phyloP scores from a whole-genome alignment of 352 stramenopile species.

The Globisporangium spiculum region DNA sequence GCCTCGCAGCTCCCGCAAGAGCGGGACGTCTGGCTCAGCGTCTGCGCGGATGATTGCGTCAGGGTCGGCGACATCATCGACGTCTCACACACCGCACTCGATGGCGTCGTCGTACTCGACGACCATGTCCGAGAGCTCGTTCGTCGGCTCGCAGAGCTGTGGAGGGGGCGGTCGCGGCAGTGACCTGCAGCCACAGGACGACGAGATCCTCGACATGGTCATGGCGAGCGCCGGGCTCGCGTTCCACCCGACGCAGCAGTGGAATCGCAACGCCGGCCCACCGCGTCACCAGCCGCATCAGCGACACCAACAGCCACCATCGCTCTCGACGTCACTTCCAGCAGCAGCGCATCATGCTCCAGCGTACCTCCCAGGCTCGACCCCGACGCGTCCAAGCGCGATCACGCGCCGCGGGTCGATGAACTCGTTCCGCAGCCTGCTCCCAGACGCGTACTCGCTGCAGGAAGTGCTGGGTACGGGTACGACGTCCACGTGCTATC shows the following conservation, averaged over 20 bases:
- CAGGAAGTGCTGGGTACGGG: conserved; percentile 62
- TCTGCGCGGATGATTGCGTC: background rate
- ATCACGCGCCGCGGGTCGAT: conserved; percentile 16
- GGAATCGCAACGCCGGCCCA: background rate
- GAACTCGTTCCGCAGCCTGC: conserved; percentile 34
- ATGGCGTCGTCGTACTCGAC: conserved; percentile 21
- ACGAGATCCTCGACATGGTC: conserved; percentile 30
- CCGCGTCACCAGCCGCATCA: background rate
- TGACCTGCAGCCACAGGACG: conserved; percentile 21
- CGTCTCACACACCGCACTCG: conserved; percentile 9
- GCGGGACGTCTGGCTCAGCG: background rate
- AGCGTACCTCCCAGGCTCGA: background rate
- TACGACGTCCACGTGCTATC: conserved; percentile 74
- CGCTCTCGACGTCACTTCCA: conserved; percentile 8
- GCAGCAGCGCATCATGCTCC: background rate
- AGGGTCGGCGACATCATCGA: background rate
- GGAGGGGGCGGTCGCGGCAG: no score
- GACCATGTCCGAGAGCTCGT: conserved; percentile 47
- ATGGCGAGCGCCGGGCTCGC: conserved; percentile 22
- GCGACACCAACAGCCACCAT: background rate
- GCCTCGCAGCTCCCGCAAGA: conserved; percentile 2
- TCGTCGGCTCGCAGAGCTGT: conserved; percentile 20
- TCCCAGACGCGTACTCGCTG: conserved; percentile 46
- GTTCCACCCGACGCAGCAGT: conserved; percentile 18
- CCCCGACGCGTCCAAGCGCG: background rate